A percentile compares a stretch with the other conserved stretches of the same genome.
These are phyloP conservation scores for Quercus cerris DNA, from an alignment of 306 rosid species.

Conservation along the genomic window DNA sequence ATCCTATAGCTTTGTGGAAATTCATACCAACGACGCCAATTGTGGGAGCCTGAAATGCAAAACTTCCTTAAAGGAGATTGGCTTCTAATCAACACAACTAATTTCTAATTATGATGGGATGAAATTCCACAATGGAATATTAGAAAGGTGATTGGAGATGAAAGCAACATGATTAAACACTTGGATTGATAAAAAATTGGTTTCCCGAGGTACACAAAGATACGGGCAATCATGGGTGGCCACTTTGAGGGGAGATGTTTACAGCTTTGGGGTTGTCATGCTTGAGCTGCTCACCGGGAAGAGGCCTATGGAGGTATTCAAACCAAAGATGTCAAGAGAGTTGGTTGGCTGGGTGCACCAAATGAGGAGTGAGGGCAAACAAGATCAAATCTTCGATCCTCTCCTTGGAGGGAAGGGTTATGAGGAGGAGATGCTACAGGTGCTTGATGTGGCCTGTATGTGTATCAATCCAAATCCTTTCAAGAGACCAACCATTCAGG, in stretches of 20 bases:
- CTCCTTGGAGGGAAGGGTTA: slow-evolving; percentile 63
- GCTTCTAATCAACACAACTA: no score
- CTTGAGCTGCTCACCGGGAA: slow-evolving; percentile 86
- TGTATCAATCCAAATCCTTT: slow-evolving; percentile 77
- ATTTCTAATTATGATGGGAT: no score
- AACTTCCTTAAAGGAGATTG: no score
- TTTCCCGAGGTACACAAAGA: no score
- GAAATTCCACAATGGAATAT: no score
- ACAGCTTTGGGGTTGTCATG: slow-evolving; percentile 93
- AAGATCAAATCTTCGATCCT: slow-evolving; percentile 68
- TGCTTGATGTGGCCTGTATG: slow-evolving; percentile 85
- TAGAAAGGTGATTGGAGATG: no score
- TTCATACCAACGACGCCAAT: no score
- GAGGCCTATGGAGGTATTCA: slow-evolving; percentile 84
- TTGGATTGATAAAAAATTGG: no score
- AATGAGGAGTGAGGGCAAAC: slow-evolving; percentile 72
- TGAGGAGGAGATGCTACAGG: slow-evolving; percentile 77
- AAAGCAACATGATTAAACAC: no score
- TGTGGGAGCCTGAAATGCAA: no score
- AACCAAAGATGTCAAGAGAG: slow-evolving; percentile 71
- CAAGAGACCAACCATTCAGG: slow-evolving; percentile 79
- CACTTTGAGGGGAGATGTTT: slow-evolving; percentile 90
- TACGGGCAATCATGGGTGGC: slow-evolving; percentile 99
- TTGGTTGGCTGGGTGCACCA: slow-evolving; percentile 87
- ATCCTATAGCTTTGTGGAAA: no score